A percentile compares a stretch with the other conserved stretches of the same genome.
These are phyloP conservation scores for Coemansia sp. DNA, from an alignment of 192 early-diverging fungal genomes.

Conservation along the genomic window DNA sequence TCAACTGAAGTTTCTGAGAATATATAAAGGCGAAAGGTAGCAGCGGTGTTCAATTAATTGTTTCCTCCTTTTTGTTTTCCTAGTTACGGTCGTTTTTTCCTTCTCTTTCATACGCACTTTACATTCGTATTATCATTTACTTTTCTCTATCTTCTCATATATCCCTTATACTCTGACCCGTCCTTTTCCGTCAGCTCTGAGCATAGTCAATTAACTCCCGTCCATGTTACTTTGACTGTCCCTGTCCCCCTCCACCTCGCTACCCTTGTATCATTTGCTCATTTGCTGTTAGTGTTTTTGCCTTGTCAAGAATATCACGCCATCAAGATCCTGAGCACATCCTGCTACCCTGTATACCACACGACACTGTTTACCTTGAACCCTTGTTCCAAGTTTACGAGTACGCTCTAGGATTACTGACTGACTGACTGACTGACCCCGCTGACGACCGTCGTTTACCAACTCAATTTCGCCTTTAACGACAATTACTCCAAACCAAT, in stretches of 20 bases:
- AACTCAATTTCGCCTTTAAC: too few relatives aligned
- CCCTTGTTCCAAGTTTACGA: too few relatives aligned
- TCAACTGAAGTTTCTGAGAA: not conserved
- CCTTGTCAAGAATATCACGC: too few relatives aligned
- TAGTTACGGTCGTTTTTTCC: not conserved
- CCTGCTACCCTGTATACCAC: not conserved
- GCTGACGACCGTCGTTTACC: too few relatives aligned
- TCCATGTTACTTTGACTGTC: not conserved
- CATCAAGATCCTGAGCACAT: too few relatives aligned
- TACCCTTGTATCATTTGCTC: not conserved
- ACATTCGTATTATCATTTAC: not conserved
- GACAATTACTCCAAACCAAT: too few relatives aligned
- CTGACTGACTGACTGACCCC: too few relatives aligned
- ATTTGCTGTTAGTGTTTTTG: too few relatives aligned
- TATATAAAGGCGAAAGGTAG: not conserved
- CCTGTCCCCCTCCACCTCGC: not conserved
- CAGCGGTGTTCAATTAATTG: not conserved
- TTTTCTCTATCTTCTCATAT: not conserved
- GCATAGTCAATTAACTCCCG: not conserved
- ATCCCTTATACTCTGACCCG: not conserved
- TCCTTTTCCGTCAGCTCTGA: too few relatives aligned
- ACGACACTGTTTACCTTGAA: too few relatives aligned
- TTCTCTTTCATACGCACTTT: not conserved
- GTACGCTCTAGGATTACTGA: too few relatives aligned
- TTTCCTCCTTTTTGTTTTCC: constrained; percentile 3